Evolutionary conservation across 1,284 basidiomycete species (phyloP), one percentile per base, ranked within the genome.

Genomic region (Leccinum variabile): DNA sequence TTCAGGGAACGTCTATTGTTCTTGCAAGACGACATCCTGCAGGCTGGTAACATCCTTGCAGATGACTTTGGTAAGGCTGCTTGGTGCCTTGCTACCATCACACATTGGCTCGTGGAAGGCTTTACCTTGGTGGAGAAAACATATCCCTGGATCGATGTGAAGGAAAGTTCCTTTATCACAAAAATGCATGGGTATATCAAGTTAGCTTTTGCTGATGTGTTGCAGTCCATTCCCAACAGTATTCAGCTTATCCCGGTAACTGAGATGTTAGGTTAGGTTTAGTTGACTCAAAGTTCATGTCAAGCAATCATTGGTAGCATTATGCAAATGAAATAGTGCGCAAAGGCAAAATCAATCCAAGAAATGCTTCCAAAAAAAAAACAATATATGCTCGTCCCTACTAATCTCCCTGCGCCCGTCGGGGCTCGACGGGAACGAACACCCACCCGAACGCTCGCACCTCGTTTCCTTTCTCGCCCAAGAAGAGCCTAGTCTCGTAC

Each of bases 391-490:
- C 44, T 13, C 14, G 13, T 28, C 30, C 37, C n/a, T n/a, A n/a
- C 35, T 50, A 66, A 5, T 35, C 25, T 54, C 18, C 44, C 18
- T 22, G 18, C 18, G 11, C 11, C 10, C 11, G 18, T 46, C 18
- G 3, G 3, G 18, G 6, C 18, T 22, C 44, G 18, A 66, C 60
- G 14, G 71, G 72, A 5, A 75, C 54, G 13, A 87, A 88, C 3
- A 87, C 81, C 87, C 87, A 88, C 35, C 86, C 85, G 71, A 85
- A 86, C 7, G 79, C 76, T 66, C 83, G 77, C 18, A 87, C 82
- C 67, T 88, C 83, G 54, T 80, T 80, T 0, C 83, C 84, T 61
- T 81, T 82, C 41, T 78, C 78, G 49, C 84, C 84, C 61, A 88
- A 81, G 67, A 82, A 87, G 56, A 84, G 67, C 60, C 84, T 79